phyloP scores from a whole-genome alignment of 2,329 filamentous ascomycete species.

The Penicillium sp. region DNA sequence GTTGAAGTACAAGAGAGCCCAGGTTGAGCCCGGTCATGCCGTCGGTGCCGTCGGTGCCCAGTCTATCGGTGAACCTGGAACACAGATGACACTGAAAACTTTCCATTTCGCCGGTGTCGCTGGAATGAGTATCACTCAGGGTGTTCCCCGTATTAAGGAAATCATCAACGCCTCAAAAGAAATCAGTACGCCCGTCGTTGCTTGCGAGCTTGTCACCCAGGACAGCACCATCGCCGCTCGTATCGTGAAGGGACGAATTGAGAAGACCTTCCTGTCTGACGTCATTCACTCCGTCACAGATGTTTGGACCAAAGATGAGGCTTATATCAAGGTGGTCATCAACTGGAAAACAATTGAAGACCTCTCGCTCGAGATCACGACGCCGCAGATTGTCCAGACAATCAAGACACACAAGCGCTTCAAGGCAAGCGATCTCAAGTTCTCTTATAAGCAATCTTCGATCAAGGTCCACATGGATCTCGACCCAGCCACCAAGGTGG shows the following conservation, averaged over 20 bases:
- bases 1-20: conserved; percentile 85
- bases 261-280: conserved; percentile 89
- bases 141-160: conserved; percentile 99
- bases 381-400: conserved; percentile 71
- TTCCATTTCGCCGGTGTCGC: conserved; percentile 99
- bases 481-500: conserved; percentile 34
- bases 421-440: conserved; percentile 63
- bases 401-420: conserved; percentile 83
- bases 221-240: conserved; percentile 76
- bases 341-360: conserved; percentile 76
- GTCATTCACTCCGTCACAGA: conserved; percentile 81
- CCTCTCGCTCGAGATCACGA: conserved; percentile 76
- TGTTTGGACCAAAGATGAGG: conserved; percentile 75
- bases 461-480: conserved; percentile 72
- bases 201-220: conserved; percentile 78
- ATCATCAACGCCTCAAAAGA: conserved; percentile 97
- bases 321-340: conserved; percentile 78
- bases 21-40: conserved; percentile 91
- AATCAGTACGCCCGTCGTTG: conserved; percentile 93
- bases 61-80: conserved; percentile 96
- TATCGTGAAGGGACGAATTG: conserved; percentile 88
- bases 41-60: conserved; percentile 96
- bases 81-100: conserved; percentile 98
- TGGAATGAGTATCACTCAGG: conserved; percentile 98
- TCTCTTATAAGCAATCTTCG: conserved; percentile 52